Evolutionary conservation across 1,284 basidiomycete species (phyloP).

Genomic region (Blastosporella zonata): DNA sequence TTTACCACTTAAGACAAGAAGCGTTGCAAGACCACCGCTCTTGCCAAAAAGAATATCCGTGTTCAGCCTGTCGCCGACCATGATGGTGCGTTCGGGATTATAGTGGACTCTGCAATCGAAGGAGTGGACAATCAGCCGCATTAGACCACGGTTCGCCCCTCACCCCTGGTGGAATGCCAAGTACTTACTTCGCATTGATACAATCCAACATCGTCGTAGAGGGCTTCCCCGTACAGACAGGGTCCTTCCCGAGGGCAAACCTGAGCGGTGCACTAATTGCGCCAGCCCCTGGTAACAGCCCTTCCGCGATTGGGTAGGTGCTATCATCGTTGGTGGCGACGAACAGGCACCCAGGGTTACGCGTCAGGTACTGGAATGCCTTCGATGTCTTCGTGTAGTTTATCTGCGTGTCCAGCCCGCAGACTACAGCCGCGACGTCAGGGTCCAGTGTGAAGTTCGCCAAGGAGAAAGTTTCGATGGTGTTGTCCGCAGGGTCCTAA

Average conservation of each 20-base stretch:
- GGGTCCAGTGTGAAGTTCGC: slow-evolving; percentile 74
- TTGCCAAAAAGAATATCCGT: slow-evolving; percentile 95
- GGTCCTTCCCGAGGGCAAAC: slow-evolving; percentile 69
- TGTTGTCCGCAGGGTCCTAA: slow-evolving; percentile 82
- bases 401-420: slow-evolving; percentile 76
- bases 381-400: slow-evolving; percentile 95
- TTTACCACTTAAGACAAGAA: slow-evolving; percentile 91
- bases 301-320: slow-evolving; percentile 80
- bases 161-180: not conserved
- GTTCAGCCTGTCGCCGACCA: slow-evolving; percentile 93
- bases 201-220: slow-evolving; percentile 91
- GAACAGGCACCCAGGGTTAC: slow-evolving; percentile 80
- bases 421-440: slow-evolving; percentile 85
- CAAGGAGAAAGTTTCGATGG: slow-evolving; percentile 70
- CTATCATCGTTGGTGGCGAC: slow-evolving; percentile 93
- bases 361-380: slow-evolving; percentile 87
- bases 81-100: slow-evolving; percentile 83
- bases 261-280: slow-evolving; percentile 81
- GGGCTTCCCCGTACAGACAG: slow-evolving; percentile 89
- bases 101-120: slow-evolving; percentile 65
- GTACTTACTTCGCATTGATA: slow-evolving; percentile 88
- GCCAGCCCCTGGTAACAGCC: slow-evolving; percentile 86
- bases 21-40: slow-evolving; percentile 79
- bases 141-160: not conserved
- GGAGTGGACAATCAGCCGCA: slow-evolving; percentile 5